Percentiles rank a stretch among this genome's conserved stretches.
Conservation (phyloP, 129 eudicot genomes). For the Gnaphalium uliginosum region DNA sequence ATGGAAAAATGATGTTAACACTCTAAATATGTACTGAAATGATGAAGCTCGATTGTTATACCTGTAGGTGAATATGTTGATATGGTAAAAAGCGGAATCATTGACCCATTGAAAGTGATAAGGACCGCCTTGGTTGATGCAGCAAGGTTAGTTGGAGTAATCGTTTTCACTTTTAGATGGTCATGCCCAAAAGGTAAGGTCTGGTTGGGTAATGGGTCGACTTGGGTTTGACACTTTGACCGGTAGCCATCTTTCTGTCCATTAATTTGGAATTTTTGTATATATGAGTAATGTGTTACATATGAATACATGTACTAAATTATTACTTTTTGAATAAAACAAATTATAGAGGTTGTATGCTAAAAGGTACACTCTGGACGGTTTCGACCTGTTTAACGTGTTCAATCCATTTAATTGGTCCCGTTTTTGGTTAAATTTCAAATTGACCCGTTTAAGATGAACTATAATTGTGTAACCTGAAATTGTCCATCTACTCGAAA, state of each 20-base stretch:
- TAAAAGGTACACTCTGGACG: not conserved
- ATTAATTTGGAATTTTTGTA: too few species aligned
- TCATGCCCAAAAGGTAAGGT: not conserved
- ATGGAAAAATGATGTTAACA: not conserved
- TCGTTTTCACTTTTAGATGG: not conserved
- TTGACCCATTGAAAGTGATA: constrained; percentile 81
- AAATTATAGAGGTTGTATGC: not conserved
- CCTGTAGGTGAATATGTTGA: constrained; percentile 69
- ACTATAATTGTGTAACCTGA: too few species aligned
- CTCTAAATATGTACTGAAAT: not conserved
- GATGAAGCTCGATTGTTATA: not conserved
- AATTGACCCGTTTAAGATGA: too few species aligned
- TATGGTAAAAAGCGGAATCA: constrained; percentile 77
- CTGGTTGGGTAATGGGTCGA: not conserved
- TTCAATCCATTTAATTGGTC: not conserved
- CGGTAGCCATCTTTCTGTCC: not conserved
- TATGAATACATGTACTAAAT: too few species aligned
- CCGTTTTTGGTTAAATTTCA: not conserved
- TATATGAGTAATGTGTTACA: not conserved
- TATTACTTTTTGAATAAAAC: too few species aligned
- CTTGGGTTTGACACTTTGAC: not conserved
- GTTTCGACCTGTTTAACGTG: not conserved
- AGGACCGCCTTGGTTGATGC: constrained; percentile 81
- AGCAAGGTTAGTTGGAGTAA: constrained; percentile 53
- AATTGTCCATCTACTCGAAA: not conserved